Evolutionary conservation across 208 protist species (phyloP), one percentile per base, ranked within the genome.

Genomic region (Acanthamoeba royreba): DNA sequence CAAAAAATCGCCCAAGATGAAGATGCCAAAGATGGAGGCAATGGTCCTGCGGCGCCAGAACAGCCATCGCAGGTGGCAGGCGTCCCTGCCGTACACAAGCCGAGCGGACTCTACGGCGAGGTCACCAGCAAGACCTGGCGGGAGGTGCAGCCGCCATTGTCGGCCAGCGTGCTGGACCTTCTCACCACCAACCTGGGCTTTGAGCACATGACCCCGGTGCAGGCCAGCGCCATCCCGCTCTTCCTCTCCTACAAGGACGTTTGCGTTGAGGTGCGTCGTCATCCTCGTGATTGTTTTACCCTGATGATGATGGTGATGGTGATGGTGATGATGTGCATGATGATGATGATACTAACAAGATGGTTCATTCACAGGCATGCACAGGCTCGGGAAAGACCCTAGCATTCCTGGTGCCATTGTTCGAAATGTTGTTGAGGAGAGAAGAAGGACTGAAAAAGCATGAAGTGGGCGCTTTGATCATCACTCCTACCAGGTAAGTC

Each of bases 181-280:
- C 43, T 93, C 33, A 53, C 28, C 46, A 55, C 49, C 40, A 58
- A 58, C 40, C 49, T 93, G 15, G 87, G 91, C 49, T 98, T 98
- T 92, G 53, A 72, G 7, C 58, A 8, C 28, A 97, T 98, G 95
- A 97, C 97, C 40, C 97, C 97, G 0, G 97, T 98, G 8, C 97
- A 98, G 91, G 95, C 94, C 13, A 43, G 92, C 28, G 69, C 94
- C 7, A 97, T 98, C 42, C 97, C 97, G 45, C 93, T 96, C 1
- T 97, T 98, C 77, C 92, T 97, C 7, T 69, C 90, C 40, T 95
- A 96, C 93, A 97, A 97, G 58, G 97, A 98, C 89, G 97, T 98
- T 4, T 79, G 74, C 0, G 97, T 97, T 17, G 92, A 97, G 96
- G 95, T 94, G 53, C 47, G 1, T 8, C 2, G n/a, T n/a, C n/a